phyloP scores from a whole-genome alignment of 2,329 filamentous ascomycete species.

The Apiospora rasikravindrae region DNA sequence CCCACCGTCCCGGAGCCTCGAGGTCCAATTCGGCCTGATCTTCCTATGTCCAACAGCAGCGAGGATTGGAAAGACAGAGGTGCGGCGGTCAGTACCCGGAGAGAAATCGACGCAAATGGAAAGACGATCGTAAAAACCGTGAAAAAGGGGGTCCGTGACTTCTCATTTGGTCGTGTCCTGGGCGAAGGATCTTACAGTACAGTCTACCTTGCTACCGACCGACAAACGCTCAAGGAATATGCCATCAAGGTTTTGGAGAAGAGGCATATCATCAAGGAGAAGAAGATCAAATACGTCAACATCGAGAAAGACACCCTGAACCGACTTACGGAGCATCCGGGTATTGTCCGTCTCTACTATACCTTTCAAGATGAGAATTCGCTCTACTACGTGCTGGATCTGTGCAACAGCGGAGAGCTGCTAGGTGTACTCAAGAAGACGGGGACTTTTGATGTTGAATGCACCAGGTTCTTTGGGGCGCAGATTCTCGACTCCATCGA shows the following conservation, averaged over 20 bases:
- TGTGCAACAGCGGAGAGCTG: conserved; percentile 90
- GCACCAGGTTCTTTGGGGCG: conserved; percentile 90
- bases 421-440: conserved; percentile 93
- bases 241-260: conserved; percentile 99
- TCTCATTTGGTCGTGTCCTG: conserved; percentile 87
- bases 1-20: conserved; percentile 41
- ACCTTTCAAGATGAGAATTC: conserved; percentile 98
- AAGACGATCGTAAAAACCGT: conserved; percentile 81
- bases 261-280: conserved; percentile 99
- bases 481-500: conserved; percentile 96
- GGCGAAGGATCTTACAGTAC: conserved; percentile 98
- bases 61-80: conserved; percentile 97
- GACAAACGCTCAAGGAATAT: conserved; percentile 93
- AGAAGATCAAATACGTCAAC: conserved; percentile 99
- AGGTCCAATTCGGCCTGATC: conserved; percentile 41
- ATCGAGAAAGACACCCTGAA: conserved; percentile 99
- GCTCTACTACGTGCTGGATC: conserved; percentile 93
- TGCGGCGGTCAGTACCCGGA: conserved; percentile 81
- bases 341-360: conserved; percentile 95
- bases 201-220: conserved; percentile 89
- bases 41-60: conserved; percentile 61
- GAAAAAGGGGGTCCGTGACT: conserved; percentile 97
- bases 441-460: conserved; percentile 93
- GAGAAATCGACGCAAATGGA: conserved; percentile 85
- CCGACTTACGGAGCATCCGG: conserved; percentile 92